These are phyloP conservation scores for Globisporangium iwayamae DNA, from an alignment of 352 stramenopile species.

Conservation along the genomic window DNA sequence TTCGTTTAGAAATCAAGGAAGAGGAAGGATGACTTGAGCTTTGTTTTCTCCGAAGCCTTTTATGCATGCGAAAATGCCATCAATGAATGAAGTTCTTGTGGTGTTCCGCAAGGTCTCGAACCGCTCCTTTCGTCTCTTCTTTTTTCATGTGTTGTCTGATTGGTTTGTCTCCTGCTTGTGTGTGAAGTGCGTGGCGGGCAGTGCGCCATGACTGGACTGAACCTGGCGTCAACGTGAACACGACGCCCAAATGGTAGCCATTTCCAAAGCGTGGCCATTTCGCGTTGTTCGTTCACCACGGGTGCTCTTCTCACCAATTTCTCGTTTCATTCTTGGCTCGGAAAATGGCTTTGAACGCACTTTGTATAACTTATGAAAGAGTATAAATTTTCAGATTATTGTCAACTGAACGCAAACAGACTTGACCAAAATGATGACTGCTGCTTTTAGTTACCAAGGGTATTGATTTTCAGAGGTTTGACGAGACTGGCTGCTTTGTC, in stretches of 20 bases:
- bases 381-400: not conserved
- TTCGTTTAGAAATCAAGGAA: constrained; percentile 29
- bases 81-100: constrained; percentile 26
- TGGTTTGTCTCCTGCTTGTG: not conserved
- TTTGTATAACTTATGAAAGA: not conserved
- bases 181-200: not conserved
- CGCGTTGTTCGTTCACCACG: not conserved
- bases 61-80: constrained; percentile 8
- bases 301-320: not conserved
- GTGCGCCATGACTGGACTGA: not conserved
- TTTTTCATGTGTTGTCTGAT: not conserved
- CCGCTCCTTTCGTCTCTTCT: not conserved
- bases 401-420: no score
- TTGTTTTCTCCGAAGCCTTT: constrained; percentile 8
- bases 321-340: no score
- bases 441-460: not conserved
- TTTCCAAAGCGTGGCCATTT: not conserved
- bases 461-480: not conserved
- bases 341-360: not conserved
- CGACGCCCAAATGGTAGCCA: not conserved
- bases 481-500: not conserved
- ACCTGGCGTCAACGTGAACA: not conserved
- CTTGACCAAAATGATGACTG: not conserved
- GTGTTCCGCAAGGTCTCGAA: not conserved
- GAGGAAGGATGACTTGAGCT: constrained; percentile 15